phyloP scores from a whole-genome alignment of 2,329 filamentous ascomycete genomes.

The Colletotrichum magnum region DNA sequence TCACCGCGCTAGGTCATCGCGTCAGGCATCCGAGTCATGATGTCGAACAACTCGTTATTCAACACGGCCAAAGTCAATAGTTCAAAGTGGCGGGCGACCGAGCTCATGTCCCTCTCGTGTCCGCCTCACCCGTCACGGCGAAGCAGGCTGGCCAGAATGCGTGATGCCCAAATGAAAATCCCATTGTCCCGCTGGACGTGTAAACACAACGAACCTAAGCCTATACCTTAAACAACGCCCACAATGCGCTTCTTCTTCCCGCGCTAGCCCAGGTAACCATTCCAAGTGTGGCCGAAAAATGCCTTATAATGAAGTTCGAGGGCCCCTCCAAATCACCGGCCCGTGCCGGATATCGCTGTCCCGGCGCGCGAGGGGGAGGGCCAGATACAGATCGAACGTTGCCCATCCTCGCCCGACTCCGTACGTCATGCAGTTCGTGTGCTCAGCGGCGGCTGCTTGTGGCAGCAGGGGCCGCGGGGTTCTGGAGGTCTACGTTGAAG shows the following conservation, averaged over 20 bases:
- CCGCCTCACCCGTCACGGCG: too few relatives aligned
- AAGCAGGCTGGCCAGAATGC: constrained; percentile 1
- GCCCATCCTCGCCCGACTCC: background rate
- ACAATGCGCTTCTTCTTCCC: constrained; percentile 32
- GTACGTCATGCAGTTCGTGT: constrained; percentile 4
- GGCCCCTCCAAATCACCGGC: background rate
- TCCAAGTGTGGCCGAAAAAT: background rate
- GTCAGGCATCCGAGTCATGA: too few relatives aligned
- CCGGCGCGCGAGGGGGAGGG: background rate
- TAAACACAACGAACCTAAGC: constrained; percentile 21
- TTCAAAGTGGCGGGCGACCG: too few relatives aligned
- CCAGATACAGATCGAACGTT: background rate
- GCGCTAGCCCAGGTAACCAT: constrained; percentile 18
- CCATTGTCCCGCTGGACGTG: constrained; percentile 26
- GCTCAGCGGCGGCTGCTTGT: constrained; percentile 46
- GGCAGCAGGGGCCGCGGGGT: constrained; percentile 40
- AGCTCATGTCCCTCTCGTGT: too few relatives aligned
- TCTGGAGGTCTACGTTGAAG: constrained; percentile 57
- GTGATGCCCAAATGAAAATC: constrained; percentile 21
- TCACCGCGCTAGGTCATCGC: too few relatives aligned
- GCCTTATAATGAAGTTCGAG: background rate
- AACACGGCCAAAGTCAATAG: too few relatives aligned
- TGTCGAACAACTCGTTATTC: too few relatives aligned
- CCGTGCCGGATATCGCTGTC: background rate
- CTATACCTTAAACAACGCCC: constrained; percentile 37